Percentiles rank a stretch among this genome's conserved stretches.
These are phyloP conservation scores for Aspergillaceae sp. DNA, from an alignment of 2,329 filamentous ascomycete species.

Conservation along the genomic window DNA sequence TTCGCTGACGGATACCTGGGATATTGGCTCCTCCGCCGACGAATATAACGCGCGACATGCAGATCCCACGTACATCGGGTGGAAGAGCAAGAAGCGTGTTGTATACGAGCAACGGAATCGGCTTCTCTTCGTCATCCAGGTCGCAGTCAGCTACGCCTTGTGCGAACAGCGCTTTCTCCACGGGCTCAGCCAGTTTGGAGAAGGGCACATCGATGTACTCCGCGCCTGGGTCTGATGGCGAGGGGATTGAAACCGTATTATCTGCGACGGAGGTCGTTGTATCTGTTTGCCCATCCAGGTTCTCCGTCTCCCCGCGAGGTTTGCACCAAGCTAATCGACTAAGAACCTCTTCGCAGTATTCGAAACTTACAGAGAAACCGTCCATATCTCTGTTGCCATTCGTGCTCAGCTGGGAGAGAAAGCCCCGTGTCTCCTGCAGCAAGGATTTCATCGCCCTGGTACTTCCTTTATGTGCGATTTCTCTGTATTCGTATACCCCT, in stretches of 20 bases:
- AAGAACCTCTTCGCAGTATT: conserved; percentile 72
- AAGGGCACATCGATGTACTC: conserved; percentile 56
- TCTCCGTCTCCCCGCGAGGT: conserved; percentile 4
- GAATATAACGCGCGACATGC: conserved; percentile 83
- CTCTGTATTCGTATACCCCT: conserved; percentile 81
- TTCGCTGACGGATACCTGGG: conserved; percentile 66
- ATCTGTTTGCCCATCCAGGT: background rate
- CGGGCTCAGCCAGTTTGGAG: conserved; percentile 61
- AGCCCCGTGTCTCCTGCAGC: conserved; percentile 55
- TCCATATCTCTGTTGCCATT: conserved; percentile 20
- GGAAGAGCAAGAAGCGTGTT: conserved; percentile 65
- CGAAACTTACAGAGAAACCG: conserved; percentile 52
- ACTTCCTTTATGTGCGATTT: conserved; percentile 62
- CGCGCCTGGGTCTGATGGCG: conserved; percentile 33
- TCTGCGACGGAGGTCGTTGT: conserved; percentile 4
- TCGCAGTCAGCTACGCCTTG: conserved; percentile 44
- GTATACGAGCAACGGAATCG: conserved; percentile 69
- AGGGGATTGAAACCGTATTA: conserved; percentile 39
- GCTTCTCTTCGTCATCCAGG: conserved; percentile 80
- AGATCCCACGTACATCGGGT: conserved; percentile 70
- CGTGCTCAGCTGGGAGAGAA: conserved; percentile 20
- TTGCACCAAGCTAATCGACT: conserved; percentile 71
- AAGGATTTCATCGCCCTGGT: conserved; percentile 66
- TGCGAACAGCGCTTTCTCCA: conserved; percentile 66
- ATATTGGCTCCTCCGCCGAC: conserved; percentile 72